Percentiles rank a stretch among this genome's conserved stretches.
Evolutionary conservation across 1,284 basidiomycete genomes (phyloP).

Genomic region (Schizopora paradoxa): DNA sequence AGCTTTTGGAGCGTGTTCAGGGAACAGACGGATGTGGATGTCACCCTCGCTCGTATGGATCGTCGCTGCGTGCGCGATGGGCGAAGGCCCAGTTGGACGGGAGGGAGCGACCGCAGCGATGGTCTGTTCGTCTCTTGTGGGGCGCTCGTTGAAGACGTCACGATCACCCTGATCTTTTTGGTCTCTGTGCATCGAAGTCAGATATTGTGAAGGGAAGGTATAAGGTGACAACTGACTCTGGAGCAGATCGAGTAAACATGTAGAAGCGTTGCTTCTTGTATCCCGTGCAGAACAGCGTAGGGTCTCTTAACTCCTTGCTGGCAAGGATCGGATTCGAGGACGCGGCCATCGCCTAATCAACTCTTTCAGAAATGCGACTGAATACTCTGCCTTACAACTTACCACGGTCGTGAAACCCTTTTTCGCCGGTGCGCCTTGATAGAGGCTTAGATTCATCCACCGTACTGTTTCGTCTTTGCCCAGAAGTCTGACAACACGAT

Average conservation of each 20-base stretch:
- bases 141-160: constrained; percentile 98
- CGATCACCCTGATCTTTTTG: constrained; percentile 78
- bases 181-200: constrained; percentile 48
- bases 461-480: constrained; percentile 95
- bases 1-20: constrained; percentile 86
- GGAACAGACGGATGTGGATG: constrained; percentile 88
- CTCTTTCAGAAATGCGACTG: neutral
- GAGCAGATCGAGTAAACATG: constrained; percentile 89
- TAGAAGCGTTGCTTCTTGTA: constrained; percentile 96
- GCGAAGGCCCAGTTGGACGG: constrained; percentile 51
- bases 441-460: constrained; percentile 85
- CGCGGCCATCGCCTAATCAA: constrained; percentile 79
- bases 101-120: constrained; percentile 67
- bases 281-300: constrained; percentile 90
- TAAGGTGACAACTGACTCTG: constrained; percentile 57
- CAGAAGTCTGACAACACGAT: constrained; percentile 84
- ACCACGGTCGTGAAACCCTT: constrained; percentile 80
- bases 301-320: constrained; percentile 79
- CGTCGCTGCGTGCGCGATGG: constrained; percentile 71
- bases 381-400: too few relatives aligned
- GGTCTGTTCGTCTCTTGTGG: constrained; percentile 94
- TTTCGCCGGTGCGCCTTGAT: constrained; percentile 91
- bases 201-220: constrained; percentile 3
- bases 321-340: constrained; percentile 93
- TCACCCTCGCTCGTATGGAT: constrained; percentile 97